These are phyloP conservation scores for Mesembryanthemum crystallinum DNA, from an alignment of 148 eudicot genomes.

Conservation along the genomic window DNA sequence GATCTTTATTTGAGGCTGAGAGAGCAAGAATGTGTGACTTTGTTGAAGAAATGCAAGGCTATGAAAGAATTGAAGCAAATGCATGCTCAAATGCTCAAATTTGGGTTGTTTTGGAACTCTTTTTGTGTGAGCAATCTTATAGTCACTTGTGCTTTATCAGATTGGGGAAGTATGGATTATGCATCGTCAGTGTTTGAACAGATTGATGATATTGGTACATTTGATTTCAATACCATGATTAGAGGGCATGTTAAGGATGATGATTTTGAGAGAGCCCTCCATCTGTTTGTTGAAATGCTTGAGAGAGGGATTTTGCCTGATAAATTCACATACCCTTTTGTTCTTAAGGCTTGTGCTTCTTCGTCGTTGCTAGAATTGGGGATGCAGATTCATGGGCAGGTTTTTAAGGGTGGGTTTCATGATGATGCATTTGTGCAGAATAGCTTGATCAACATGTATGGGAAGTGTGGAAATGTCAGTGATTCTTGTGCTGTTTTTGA, in stretches of 20 bases:
- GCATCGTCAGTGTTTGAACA: constrained; percentile 45
- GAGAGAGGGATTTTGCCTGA: constrained; percentile 37
- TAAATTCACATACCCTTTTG: constrained; percentile 49
- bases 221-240: constrained; percentile 49
- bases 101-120: constrained; percentile 42
- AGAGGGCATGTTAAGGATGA: constrained; percentile 46
- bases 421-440: constrained; percentile 58
- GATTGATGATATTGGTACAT: constrained; percentile 45
- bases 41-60: constrained; percentile 44
- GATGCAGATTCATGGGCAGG: constrained; percentile 53
- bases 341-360: constrained; percentile 48
- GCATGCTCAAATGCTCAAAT: constrained; percentile 44
- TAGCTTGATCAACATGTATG: constrained; percentile 62
- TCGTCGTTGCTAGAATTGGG: constrained; percentile 31
- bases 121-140: constrained; percentile 46
- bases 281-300: constrained; percentile 46
- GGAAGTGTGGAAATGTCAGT: constrained; percentile 42
- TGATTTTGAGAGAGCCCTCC: constrained; percentile 31
- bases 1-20: constrained; percentile 23
- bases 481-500: constrained; percentile 43
- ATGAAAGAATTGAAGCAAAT: constrained; percentile 52
- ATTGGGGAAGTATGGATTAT: constrained; percentile 57
- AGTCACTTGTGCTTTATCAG: constrained; percentile 49
- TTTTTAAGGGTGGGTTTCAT: constrained; percentile 42
- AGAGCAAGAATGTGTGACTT: constrained; percentile 53